A percentile compares a stretch with the other conserved stretches of the same genome.
Conservation (phyloP, 352 stramenopile genomes). For the Phytophthora lateralis region DNA sequence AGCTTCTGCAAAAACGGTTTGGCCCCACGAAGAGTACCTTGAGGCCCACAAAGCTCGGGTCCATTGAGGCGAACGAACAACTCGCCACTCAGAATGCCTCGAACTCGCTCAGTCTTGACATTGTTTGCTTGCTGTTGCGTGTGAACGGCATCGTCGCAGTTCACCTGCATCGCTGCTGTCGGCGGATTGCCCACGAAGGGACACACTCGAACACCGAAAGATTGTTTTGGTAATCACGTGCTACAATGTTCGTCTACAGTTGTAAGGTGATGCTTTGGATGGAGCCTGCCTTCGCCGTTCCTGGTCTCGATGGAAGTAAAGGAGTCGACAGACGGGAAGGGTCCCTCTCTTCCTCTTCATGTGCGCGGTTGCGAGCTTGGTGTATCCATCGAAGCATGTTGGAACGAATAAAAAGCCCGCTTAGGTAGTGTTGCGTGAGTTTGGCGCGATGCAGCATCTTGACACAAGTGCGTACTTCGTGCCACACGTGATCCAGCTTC, state of each 20-base stretch:
- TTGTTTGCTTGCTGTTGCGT: constrained; percentile 5
- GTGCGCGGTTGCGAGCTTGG: constrained; percentile 45
- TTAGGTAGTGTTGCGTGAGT: constrained; percentile 76
- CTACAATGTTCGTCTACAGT: constrained; percentile 10
- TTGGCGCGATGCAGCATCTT: constrained; percentile 71
- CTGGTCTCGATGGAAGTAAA: constrained; percentile 6
- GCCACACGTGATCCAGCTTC: constrained; percentile 48
- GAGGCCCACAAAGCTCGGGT: constrained; percentile 17
- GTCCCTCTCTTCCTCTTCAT: constrained; percentile 35
- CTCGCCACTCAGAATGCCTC: constrained; percentile 49
- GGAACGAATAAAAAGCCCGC: constrained; percentile 61
- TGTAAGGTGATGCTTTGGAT: constrained; percentile 19
- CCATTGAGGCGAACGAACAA: constrained; percentile 48
- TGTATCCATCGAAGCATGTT: constrained; percentile 66
- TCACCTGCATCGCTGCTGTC: neutral
- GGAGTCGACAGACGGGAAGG: constrained; percentile 7
- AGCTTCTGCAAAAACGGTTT: constrained; percentile 39
- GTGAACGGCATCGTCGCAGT: neutral
- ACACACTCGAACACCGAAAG: constrained; percentile 23
- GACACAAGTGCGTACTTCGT: constrained; percentile 63
- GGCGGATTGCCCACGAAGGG: constrained; percentile 5
- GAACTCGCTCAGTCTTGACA: constrained; percentile 12
- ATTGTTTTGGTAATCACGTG: constrained; percentile 15
- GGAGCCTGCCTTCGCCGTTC: constrained; percentile 20
- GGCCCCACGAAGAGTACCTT: constrained; percentile 32